These are phyloP conservation scores for Diplodia corticola DNA, from an alignment of 2,329 filamentous ascomycete species.

Conservation along the genomic window DNA sequence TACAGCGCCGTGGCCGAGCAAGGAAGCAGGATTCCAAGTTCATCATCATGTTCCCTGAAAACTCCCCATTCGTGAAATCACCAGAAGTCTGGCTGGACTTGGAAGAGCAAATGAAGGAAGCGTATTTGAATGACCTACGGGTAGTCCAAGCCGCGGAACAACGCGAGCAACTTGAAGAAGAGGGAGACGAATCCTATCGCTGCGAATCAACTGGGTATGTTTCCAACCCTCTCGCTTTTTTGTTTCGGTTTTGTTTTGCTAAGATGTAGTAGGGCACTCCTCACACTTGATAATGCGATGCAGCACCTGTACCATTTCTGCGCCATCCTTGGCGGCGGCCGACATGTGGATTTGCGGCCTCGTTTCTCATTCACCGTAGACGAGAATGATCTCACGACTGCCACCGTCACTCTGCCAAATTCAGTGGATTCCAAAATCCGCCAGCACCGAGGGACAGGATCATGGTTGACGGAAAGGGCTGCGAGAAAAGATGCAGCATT, in stretches of 20 bases:
- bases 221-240: background rate
- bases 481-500: conserved; percentile 83
- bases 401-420: conserved; percentile 69
- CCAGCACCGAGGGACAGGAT: conserved; percentile 48
- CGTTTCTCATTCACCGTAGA: conserved; percentile 62
- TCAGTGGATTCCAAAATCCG: conserved; percentile 66
- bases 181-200: conserved; percentile 31
- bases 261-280: conserved; percentile 53
- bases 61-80: conserved; percentile 25
- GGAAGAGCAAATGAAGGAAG: conserved; percentile 70
- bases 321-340: conserved; percentile 55
- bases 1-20: conserved; percentile 66
- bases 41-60: conserved; percentile 44
- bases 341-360: conserved; percentile 66
- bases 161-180: conserved; percentile 52
- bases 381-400: conserved; percentile 44
- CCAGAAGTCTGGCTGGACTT: conserved; percentile 62
- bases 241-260: background rate
- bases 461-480: conserved; percentile 71
- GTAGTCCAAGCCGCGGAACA: conserved; percentile 47
- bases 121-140: conserved; percentile 66
- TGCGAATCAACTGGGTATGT: conserved; percentile 34
- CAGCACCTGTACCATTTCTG: conserved; percentile 85
- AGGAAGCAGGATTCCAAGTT: conserved; percentile 58
- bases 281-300: conserved; percentile 73